phyloP scores from a whole-genome alignment of 805 yeast genomes.

The Myxozyma mucilagina region DNA sequence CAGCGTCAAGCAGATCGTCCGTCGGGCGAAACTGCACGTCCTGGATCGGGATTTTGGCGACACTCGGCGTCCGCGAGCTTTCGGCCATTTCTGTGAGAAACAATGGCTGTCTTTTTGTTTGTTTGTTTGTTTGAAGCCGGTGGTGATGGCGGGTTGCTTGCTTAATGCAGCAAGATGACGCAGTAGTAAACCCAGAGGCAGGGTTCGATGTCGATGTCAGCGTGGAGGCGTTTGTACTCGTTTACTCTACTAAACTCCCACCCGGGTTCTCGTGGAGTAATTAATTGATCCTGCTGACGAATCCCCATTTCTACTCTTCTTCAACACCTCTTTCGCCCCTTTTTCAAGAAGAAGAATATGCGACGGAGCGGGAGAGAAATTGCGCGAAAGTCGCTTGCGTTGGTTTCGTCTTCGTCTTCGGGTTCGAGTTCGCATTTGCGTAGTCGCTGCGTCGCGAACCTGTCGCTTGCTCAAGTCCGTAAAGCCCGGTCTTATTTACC shows the following conservation, averaged over 20 bases:
- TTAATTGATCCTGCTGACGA: no score
- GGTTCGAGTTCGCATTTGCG: not conserved
- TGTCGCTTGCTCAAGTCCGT: not conserved
- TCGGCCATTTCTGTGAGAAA: not conserved
- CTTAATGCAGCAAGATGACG: not conserved
- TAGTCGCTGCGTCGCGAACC: slow-evolving; percentile 1
- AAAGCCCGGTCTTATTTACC: not conserved
- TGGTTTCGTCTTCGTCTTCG: no score
- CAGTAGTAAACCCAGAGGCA: not conserved
- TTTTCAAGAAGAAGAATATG: no score
- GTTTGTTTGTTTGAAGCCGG: no score
- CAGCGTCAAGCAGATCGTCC: slow-evolving; percentile 24
- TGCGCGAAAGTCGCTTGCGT: no score
- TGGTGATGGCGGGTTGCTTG: no score
- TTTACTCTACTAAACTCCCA: no score
- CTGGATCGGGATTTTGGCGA: slow-evolving; percentile 18
- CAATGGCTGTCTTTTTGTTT: not conserved
- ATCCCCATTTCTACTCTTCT: no score
- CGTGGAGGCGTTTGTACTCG: no score
- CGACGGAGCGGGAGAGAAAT: no score
- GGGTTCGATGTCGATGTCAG: not conserved
- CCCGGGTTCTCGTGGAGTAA: no score
- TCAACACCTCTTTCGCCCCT: no score
- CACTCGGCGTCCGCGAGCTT: not conserved
- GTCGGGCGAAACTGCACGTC: slow-evolving; percentile 20